Base-by-base conservation (phyloP, 176 grass and related monocot genomes). In the Pontederia crassipes region DNA sequence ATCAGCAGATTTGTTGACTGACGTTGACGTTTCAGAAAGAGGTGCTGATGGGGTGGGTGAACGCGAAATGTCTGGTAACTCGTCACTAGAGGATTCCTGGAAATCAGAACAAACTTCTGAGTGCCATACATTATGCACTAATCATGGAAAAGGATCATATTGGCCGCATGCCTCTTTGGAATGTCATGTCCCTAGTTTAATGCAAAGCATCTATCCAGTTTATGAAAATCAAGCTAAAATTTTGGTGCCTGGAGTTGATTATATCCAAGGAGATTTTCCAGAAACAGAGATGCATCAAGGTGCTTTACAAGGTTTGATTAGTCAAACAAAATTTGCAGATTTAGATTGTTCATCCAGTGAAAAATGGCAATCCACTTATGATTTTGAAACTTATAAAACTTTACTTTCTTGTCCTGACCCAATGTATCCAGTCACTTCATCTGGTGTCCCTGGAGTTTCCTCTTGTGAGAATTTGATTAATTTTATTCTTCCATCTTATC, bases 241-340 rank as follows among this genome's bases (percentile, higher is more conserved):
- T 56, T 57, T 69, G 53, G 35, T 32, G 9, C 18, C 28, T 56
- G 60, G 48, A 74, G 45, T 9, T 74, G 51, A 53, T 46, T 47
- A 28, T 47, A 9, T 12, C n/a, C 32, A 52, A n/a, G 59, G 60
- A 45, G 59, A 49, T 50, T 18, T 67, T 59, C 46, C 77, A 40
- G 75, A 82, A 68, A 58, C 76, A 8, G 80, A 82, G 29, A 73
- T 82, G n/a, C 76, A 72, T 80, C 80, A 80, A 66, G 85, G 76
- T 66, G 65, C 66, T 45, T 66, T 80, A 20, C 69, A 57, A 56
- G 73, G 53, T 68, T 79, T 82, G 69, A 72, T 90, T 58, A 48
- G 60, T 61, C 82, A 66, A 72, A 32, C 72, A 61, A 73, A 76
- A 15, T 13, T 29, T 28, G 4, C 55, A 48, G 67, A 77, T 60